Evolutionary conservation across 2,329 filamentous ascomycete genomes (phyloP).

Genomic region (Mycosphaerella sp.): DNA sequence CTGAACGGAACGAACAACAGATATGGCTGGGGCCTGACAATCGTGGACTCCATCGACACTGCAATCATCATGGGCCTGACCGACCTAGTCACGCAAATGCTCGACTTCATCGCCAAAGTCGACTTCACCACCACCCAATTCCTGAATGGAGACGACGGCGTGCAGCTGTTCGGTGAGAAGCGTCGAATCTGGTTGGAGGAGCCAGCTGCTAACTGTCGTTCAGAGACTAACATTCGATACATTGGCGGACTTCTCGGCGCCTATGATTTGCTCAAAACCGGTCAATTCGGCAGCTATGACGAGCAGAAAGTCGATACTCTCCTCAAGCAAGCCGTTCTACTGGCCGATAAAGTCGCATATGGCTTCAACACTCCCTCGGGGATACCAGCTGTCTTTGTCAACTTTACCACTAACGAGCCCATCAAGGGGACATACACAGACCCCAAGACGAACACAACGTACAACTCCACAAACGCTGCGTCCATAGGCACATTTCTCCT

Average conservation of each 20-base stretch:
- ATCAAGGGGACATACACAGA: conserved; percentile 25
- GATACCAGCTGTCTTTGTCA: conserved; percentile 18
- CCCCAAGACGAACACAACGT: conserved; percentile 19
- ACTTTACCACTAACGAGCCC: conserved; percentile 10
- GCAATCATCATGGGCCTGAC: conserved; percentile 25
- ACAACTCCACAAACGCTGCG: conserved; percentile 22
- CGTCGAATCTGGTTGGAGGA: neutral
- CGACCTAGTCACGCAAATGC: conserved; percentile 21
- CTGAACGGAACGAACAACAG: conserved; percentile 14
- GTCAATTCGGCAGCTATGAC: conserved; percentile 17
- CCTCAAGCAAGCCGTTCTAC: conserved; percentile 15
- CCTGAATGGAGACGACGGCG: conserved; percentile 2
- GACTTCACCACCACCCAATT: conserved; percentile 35
- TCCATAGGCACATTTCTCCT: conserved; percentile 22
- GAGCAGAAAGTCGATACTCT: conserved; percentile 16
- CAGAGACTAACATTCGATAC: conserved; percentile 23
- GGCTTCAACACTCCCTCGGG: conserved; percentile 21
- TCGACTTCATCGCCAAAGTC: conserved; percentile 20
- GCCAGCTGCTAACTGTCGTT: neutral
- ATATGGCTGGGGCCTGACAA: conserved; percentile 27
- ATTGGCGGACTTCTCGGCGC: conserved; percentile 23
- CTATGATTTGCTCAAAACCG: conserved; percentile 22
- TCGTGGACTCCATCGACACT: conserved; percentile 23
- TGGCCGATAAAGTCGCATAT: conserved; percentile 23
- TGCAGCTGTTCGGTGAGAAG: conserved; percentile 13